These are phyloP conservation scores for Thuidium tamariscinum DNA, from an alignment of 225 moss, liverwort and hornwort species.

Conservation along the genomic window DNA sequence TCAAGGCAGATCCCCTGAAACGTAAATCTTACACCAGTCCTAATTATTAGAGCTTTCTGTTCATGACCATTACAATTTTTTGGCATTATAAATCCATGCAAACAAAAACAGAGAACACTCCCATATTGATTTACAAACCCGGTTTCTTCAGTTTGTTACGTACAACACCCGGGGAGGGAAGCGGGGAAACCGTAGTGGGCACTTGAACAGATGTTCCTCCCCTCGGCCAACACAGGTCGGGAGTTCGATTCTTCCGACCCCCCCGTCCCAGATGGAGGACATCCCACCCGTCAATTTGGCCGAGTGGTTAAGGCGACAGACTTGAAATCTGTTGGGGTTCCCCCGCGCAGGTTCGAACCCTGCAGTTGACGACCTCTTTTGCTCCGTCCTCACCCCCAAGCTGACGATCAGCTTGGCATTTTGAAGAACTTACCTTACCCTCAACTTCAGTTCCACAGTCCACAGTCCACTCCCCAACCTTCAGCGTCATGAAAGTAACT, in stretches of 20 bases:
- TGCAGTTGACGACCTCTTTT: neutral
- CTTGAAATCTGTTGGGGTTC: slow-evolving; percentile 10
- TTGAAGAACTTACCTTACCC: too few species aligned
- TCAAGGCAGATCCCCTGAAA: neutral
- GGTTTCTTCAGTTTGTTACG: too few species aligned
- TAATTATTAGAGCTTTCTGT: neutral
- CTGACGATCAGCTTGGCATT: too few species aligned
- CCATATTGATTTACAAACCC: too few species aligned
- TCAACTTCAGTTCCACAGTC: neutral
- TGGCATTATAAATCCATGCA: neutral
- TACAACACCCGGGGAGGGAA: too few species aligned
- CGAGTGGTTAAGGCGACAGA: slow-evolving; percentile 20
- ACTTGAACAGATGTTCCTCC: neutral
- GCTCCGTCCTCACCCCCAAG: too few species aligned
- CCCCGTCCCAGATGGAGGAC: accelerated
- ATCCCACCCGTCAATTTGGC: neutral
- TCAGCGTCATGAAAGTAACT: too few species aligned
- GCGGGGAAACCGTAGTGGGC: neutral
- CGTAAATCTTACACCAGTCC: too few species aligned
- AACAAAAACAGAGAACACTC: neutral
- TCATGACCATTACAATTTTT: neutral
- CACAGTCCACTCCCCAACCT: neutral
- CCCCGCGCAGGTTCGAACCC: slow-evolving; percentile 18
- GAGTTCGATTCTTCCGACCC: neutral
- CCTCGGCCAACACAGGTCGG: neutral